Conservation (phyloP, 1,284 basidiomycete species). For the Sutorius eximius region DNA sequence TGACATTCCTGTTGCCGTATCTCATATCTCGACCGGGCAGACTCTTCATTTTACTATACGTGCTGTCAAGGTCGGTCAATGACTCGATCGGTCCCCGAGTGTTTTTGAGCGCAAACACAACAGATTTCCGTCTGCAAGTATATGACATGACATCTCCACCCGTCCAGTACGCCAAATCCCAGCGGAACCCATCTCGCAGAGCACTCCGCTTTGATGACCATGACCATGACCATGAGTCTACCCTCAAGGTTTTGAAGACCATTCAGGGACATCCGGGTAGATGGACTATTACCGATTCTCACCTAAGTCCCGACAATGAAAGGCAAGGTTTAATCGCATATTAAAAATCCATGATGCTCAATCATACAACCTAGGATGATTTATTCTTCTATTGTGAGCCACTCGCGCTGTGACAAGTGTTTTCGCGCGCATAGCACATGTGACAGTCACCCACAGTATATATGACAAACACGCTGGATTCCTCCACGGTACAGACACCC, state of each 20-base stretch:
- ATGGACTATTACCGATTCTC: constrained; percentile 96
- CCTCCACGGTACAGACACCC: constrained; percentile 67
- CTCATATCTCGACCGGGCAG: constrained; percentile 36
- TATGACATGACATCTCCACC: constrained; percentile 76
- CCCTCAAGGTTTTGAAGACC: constrained; percentile 75
- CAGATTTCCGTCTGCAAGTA: constrained; percentile 85
- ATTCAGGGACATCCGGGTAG: constrained; percentile 74
- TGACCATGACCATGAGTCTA: constrained; percentile 54
- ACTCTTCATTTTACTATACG: constrained; percentile 81
- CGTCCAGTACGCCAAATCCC: constrained; percentile 19
- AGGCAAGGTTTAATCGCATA: constrained; percentile 56
- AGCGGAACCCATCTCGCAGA: constrained; percentile 16
- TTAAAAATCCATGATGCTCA: constrained; percentile 44
- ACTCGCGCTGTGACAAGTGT: not conserved
- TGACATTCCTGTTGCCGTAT: constrained; percentile 13
- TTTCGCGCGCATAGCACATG: constrained; percentile 6
- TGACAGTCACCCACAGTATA: constrained; percentile 71
- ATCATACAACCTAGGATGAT: constrained; percentile 64
- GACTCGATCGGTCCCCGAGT: not conserved
- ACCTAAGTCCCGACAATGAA: constrained; percentile 89
- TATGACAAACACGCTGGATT: constrained; percentile 81
- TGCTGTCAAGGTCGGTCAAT: constrained; percentile 67
- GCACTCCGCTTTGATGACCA: constrained; percentile 16
- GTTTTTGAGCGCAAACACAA: constrained; percentile 16
- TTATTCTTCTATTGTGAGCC: constrained; percentile 81